Evolutionary conservation across 768 basidiomycete genomes (phyloP).

Genomic region (Lyophyllum semitale): DNA sequence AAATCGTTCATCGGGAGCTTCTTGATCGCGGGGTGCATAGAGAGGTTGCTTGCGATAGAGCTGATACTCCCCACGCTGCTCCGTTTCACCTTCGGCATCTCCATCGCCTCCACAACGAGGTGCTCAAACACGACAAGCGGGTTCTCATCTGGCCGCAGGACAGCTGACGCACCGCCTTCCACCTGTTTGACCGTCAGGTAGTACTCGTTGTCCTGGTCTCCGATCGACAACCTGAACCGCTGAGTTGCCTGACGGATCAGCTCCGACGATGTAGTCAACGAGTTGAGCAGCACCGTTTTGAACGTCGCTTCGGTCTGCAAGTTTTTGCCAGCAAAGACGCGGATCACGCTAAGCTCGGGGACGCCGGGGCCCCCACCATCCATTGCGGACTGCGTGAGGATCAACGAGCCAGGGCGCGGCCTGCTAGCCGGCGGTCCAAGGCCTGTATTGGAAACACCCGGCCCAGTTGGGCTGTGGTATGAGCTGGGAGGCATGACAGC

Average conservation of each 20-base stretch:
- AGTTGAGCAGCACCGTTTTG: slow-evolving; percentile 93
- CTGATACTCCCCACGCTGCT: slow-evolving; percentile 93
- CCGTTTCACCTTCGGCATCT: slow-evolving; percentile 85
- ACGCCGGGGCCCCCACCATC: slow-evolving; percentile 65
- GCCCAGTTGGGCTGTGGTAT: slow-evolving; percentile 27
- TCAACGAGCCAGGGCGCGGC: slow-evolving; percentile 80
- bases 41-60: slow-evolving; percentile 89
- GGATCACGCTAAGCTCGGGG: slow-evolving; percentile 90
- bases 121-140: slow-evolving; percentile 91
- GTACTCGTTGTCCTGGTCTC: slow-evolving; percentile 66
- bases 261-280: slow-evolving; percentile 80
- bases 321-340: slow-evolving; percentile 91
- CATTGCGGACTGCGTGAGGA: slow-evolving; percentile 59
- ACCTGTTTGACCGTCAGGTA: slow-evolving; percentile 93
- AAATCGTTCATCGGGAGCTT: slow-evolving; percentile 97
- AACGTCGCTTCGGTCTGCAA: slow-evolving; percentile 95
- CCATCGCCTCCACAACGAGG: slow-evolving; percentile 78
- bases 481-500: slow-evolving; percentile 56
- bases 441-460: slow-evolving; percentile 35
- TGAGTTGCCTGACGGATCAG: slow-evolving; percentile 92
- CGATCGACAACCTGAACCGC: slow-evolving; percentile 80
- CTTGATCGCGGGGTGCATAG: slow-evolving; percentile 93
- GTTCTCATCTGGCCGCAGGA: slow-evolving; percentile 68
- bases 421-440: slow-evolving; percentile 50
- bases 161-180: slow-evolving; percentile 82